These are phyloP conservation scores for Neofusicoccum laricinum DNA, from an alignment of 2,329 filamentous ascomycete species.

Conservation along the genomic window DNA sequence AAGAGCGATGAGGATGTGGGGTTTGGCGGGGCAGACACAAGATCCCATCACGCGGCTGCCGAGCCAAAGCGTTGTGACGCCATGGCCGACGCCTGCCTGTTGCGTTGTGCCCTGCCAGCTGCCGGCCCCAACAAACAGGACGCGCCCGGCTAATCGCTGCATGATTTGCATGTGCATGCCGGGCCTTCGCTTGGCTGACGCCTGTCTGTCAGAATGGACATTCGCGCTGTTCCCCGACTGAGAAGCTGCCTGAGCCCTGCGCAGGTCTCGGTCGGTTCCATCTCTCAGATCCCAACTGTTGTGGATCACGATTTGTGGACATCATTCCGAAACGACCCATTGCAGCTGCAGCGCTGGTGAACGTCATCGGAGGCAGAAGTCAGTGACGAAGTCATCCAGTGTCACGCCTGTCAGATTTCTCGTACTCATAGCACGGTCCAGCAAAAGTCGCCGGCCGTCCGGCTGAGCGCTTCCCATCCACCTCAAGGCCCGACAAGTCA, in stretches of 20 bases:
- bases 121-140: background rate
- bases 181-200: background rate
- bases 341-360: background rate
- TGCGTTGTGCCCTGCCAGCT: background rate
- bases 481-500: background rate
- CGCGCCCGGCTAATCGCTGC: background rate
- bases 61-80: background rate
- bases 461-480: background rate
- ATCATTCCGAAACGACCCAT: background rate
- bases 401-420: background rate
- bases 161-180: slow-evolving; percentile 8
- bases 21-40: slow-evolving; percentile 6
- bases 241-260: too few species aligned
- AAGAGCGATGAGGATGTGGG: background rate
- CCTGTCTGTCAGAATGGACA: too few species aligned
- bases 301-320: too few species aligned
- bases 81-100: background rate
- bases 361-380: background rate
- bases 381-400: background rate
- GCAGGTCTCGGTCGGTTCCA: too few species aligned
- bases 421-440: background rate
- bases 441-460: background rate
- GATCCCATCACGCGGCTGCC: background rate
- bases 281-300: too few species aligned
- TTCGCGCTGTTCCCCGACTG: too few species aligned